Evolutionary conservation across 805 yeast species (phyloP), one percentile per base, ranked within the genome.

Genomic region (Clavispora phyllophila): DNA sequence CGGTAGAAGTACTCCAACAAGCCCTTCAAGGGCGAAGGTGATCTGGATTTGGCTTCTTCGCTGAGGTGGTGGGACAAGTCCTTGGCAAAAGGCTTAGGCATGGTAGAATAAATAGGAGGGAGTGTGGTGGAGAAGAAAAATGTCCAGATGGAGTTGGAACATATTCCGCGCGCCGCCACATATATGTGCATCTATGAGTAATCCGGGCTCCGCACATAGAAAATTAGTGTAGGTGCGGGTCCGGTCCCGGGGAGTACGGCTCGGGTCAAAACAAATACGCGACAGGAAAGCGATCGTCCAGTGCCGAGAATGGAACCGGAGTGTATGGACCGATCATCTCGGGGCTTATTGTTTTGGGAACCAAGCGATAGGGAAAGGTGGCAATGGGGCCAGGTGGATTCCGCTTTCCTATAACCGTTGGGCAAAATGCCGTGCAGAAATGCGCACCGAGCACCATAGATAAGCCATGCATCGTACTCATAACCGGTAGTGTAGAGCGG

Each of bases 21-120:
- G 31, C 79, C 68, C 68, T 93, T 91, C 65, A 91, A 75, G 12
- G 87, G 83, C 10, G 96, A 88, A 27, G 84, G 79, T 39, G 75
- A 68, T 69, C 98, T 84, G 13, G 83, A 68, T 49, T 74, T 74
- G 31, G 96, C 80, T 68, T 91, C 97, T 4, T 70, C 79, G 22
- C 96, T 87, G 47, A 85, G 73, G 49, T 79, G 74, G 66, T 88
- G 87, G 14, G 79, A 57, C 48, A 93, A 73, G 62, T 91, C 95
- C 63, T 81, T 84, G 26, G 95, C 60, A 17, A 41, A 40, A 9
- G 68, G 62, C 43, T 57, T 55, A 36, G 63, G 40, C 64, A 61
- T 60, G 25, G 19, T n/a, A 8, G 18, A 5, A 31, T 41, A 25
- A 31, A n/a, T 15, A 29, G 20, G 4, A 33, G 14, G 2, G 4